Percentiles rank a stretch among this genome's conserved stretches.
phyloP scores from a whole-genome alignment of 176 grass and related monocot genomes.

The Oryza nivara region DNA sequence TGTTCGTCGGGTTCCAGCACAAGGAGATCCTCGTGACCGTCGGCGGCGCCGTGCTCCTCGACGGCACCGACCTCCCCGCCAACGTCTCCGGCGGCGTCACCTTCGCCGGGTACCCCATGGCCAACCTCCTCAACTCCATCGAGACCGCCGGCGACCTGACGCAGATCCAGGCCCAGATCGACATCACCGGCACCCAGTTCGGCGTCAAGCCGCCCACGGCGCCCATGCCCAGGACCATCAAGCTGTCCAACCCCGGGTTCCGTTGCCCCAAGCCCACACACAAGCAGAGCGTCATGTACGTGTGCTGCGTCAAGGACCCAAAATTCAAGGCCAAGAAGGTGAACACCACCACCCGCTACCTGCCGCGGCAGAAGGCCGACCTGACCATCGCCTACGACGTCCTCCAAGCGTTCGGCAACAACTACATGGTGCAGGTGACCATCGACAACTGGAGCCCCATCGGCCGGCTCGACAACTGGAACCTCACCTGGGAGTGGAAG shows the following conservation, averaged over 20 bases:
- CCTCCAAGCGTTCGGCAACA: conserved; percentile 64
- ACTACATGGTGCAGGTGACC: conserved; percentile 82
- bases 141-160: conserved; percentile 79
- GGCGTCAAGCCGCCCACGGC: conserved; percentile 71
- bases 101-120: conserved; percentile 64
- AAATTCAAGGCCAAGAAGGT: conserved; percentile 72
- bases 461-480: conserved; percentile 91
- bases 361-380: conserved; percentile 63
- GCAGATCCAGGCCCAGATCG: conserved; percentile 69
- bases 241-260: conserved; percentile 66
- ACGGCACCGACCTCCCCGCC: conserved; percentile 64
- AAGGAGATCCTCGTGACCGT: conserved; percentile 77
- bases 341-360: conserved; percentile 53
- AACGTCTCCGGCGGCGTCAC: conserved; percentile 69
- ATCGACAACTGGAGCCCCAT: conserved; percentile 93
- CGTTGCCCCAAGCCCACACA: conserved; percentile 60
- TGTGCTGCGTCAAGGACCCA: conserved; percentile 74
- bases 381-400: conserved; percentile 89
- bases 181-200: conserved; percentile 85
- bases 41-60: conserved; percentile 63
- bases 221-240: conserved; percentile 92
- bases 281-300: conserved; percentile 80
- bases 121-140: conserved; percentile 84
- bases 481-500: conserved; percentile 98
- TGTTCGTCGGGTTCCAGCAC: conserved; percentile 95